phyloP scores from a whole-genome alignment of 1,284 basidiomycete species.

The Sutorius eximius region DNA sequence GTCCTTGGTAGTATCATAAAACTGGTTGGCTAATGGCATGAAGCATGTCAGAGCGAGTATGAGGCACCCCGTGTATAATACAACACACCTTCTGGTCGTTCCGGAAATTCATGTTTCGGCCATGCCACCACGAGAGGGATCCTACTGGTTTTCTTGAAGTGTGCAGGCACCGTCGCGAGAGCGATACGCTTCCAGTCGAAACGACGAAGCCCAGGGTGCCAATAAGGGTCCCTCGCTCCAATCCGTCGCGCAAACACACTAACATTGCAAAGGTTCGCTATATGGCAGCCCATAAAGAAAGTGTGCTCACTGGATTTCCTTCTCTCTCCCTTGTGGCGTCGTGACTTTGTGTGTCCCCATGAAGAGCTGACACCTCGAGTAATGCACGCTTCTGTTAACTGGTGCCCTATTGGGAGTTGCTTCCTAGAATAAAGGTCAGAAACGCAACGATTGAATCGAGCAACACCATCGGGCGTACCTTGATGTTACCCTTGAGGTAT shows the following conservation, averaged over 20 bases:
- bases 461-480: slow-evolving; percentile 37
- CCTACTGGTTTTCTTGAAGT: slow-evolving; percentile 45
- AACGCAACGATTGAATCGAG: not conserved
- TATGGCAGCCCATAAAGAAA: slow-evolving; percentile 46
- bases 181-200: slow-evolving; percentile 71
- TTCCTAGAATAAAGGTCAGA: slow-evolving; percentile 19
- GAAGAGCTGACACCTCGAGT: slow-evolving; percentile 74
- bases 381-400: slow-evolving; percentile 58
- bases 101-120: slow-evolving; percentile 53
- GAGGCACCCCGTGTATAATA: not conserved
- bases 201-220: slow-evolving; percentile 49
- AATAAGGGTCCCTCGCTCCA: slow-evolving; percentile 56
- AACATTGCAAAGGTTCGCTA: slow-evolving; percentile 1
- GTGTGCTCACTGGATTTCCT: slow-evolving; percentile 43
- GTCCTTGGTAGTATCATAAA: slow-evolving; percentile 60
- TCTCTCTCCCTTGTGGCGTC: slow-evolving; percentile 42
- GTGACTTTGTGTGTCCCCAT: slow-evolving; percentile 55
- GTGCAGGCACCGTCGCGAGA: slow-evolving; percentile 56
- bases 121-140: slow-evolving; percentile 59
- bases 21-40: slow-evolving; percentile 40
- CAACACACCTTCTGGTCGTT: slow-evolving; percentile 49
- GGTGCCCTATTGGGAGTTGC: slow-evolving; percentile 33
- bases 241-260: slow-evolving; percentile 78
- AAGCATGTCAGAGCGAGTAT: slow-evolving; percentile 9
- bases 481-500: slow-evolving; percentile 56